Evolutionary conservation across 768 basidiomycete species (phyloP), one percentile per base, ranked within the genome.

Genomic region (Infundibulicybe gibba): DNA sequence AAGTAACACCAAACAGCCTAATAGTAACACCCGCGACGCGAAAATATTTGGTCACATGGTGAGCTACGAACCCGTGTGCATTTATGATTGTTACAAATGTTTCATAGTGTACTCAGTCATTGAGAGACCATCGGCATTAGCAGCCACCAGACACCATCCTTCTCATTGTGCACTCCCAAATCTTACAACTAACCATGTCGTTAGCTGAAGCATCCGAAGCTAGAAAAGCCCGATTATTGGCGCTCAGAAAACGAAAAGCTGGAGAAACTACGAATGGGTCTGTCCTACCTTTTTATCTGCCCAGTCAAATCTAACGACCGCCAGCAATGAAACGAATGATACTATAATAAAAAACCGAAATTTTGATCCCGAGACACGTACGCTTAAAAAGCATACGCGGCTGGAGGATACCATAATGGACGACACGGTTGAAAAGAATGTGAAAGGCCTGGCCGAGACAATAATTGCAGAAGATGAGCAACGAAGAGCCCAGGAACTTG

Each of bases 391-490:
- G 64, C 83, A 75, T 58, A 70, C 70, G 14, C 66, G 67, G 20
- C 63, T 60, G 9, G 81, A 81, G 40, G 82, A 79, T 44, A 71
- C 65, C 19, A 71, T 76, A 44, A 76, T 79, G 62, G 72, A 84
- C 50, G 91, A 97, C 56, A 97, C 95, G 1, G 83, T 98, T 2
- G 95, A 98, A 68, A 83, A 81, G 55, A 74, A 84, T 49, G 85
- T 95, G 2, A 77, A 84, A 46, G 93, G 93, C 0, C 67, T 97
- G 50, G 89, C 92, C 6, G 86, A 94, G 61, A 68, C 70, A 55
- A 93, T 97, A 58, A 84, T 97, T 48, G 71, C 75, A 17, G 90
- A 94, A 63, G 94, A 98, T 60, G 90, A 92, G 62, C 79, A 82
- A 61, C 82, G 82, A 53, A 71, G 93, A 59, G 80, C 80, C 10